These are phyloP conservation scores for Trematosphaeria pertusa DNA, from an alignment of 2,329 filamentous ascomycete genomes.

Conservation along the genomic window DNA sequence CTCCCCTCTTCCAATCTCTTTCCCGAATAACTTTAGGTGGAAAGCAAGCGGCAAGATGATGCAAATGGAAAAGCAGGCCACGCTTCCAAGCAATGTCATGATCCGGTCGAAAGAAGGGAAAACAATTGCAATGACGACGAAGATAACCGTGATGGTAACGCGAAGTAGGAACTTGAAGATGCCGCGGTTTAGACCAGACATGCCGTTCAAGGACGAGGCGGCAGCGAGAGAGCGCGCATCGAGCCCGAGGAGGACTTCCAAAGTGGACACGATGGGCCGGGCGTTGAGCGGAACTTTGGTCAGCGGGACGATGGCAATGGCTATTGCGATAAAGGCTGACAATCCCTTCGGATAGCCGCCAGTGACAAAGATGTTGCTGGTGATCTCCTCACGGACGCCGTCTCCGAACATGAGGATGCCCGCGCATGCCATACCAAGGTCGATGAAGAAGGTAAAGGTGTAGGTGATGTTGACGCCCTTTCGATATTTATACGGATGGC, in stretches of 20 bases:
- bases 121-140: slow-evolving; percentile 76
- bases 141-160: slow-evolving; percentile 70
- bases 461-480: slow-evolving; percentile 81
- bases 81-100: slow-evolving; percentile 88
- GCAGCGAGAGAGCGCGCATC: slow-evolving; percentile 63
- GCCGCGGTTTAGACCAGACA: slow-evolving; percentile 64
- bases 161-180: slow-evolving; percentile 68
- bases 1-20: slow-evolving; percentile 70
- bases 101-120: slow-evolving; percentile 86
- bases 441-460: slow-evolving; percentile 82
- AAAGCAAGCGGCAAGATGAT: slow-evolving; percentile 89
- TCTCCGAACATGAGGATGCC: slow-evolving; percentile 96
- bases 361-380: slow-evolving; percentile 82
- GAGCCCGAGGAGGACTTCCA: slow-evolving; percentile 81
- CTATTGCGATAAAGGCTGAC: slow-evolving; percentile 81
- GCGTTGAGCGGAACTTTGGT: slow-evolving; percentile 94
- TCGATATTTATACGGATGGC: slow-evolving; percentile 81
- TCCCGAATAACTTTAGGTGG: slow-evolving; percentile 86
- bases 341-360: slow-evolving; percentile 75
- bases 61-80: slow-evolving; percentile 92
- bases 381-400: slow-evolving; percentile 85
- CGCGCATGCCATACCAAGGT: slow-evolving; percentile 79
- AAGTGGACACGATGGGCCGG: slow-evolving; percentile 83
- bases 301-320: slow-evolving; percentile 90
- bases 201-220: slow-evolving; percentile 57